A percentile compares a stretch with the other conserved stretches of the same genome.
These are phyloP conservation scores for Exophiala xenobiotica DNA, from an alignment of 2,329 filamentous ascomycete genomes.

Conservation along the genomic window DNA sequence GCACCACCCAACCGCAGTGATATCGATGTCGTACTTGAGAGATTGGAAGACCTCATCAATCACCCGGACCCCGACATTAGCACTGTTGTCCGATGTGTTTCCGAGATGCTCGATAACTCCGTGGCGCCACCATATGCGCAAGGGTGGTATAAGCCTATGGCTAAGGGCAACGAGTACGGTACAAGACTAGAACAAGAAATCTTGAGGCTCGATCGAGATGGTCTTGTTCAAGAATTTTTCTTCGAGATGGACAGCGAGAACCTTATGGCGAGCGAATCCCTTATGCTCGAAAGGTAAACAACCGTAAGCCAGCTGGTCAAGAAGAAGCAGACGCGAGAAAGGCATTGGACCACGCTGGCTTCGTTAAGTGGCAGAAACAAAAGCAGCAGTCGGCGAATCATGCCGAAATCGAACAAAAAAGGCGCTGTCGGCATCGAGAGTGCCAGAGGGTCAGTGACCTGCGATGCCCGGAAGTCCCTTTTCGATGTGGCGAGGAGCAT, in stretches of 20 bases:
- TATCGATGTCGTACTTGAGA: neutral
- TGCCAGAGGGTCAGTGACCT: conserved; percentile 18
- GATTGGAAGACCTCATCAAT: conserved; percentile 1
- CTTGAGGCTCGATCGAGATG: conserved; percentile 1
- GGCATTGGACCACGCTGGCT: neutral
- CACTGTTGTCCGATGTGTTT: neutral
- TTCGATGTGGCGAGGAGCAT: conserved; percentile 10
- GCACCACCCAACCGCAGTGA: neutral
- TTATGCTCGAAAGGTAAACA: no score
- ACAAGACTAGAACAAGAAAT: conserved; percentile 12
- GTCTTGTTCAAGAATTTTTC: conserved; percentile 16
- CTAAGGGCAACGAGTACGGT: conserved; percentile 10
- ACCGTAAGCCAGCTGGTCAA: no score
- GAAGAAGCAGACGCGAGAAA: no score
- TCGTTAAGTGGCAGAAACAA: neutral
- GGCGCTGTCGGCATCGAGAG: conserved; percentile 21
- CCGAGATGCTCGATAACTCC: conserved; percentile 4
- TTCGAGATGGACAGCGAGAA: conserved; percentile 7
- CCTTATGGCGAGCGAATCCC: conserved; percentile 19
- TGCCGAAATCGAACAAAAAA: conserved; percentile 17
- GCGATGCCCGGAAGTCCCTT: conserved; percentile 15
- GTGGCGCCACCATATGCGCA: conserved; percentile 14
- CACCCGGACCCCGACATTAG: conserved; percentile 1
- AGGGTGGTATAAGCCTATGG: conserved; percentile 19
- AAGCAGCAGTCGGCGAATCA: neutral